Percentiles rank a stretch among this genome's conserved stretches.
Evolutionary conservation across 139 green algal genomes (phyloP).

Genomic region (Closterium sp.): DNA sequence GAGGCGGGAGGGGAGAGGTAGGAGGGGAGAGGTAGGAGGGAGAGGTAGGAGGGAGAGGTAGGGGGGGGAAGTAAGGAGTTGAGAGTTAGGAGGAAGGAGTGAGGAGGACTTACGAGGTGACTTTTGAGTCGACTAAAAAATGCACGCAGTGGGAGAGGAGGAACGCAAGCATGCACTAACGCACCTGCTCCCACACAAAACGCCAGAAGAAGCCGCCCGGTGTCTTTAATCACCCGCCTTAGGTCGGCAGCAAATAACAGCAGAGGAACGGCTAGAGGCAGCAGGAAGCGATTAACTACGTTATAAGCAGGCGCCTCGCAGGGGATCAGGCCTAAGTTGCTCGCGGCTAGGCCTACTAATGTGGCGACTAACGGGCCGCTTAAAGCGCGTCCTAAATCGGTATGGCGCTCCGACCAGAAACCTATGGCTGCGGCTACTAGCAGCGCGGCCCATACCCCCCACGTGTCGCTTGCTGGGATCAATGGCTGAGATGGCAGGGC

Average conservation of each 20-base stretch:
- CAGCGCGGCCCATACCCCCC: constrained; percentile 45
- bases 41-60: too few species aligned
- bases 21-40: too few species aligned
- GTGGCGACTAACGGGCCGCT: constrained; percentile 78
- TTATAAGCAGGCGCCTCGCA: constrained; percentile 48
- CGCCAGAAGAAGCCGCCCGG: constrained; percentile 69
- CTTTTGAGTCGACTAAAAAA: too few species aligned
- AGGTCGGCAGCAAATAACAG: constrained; percentile 84
- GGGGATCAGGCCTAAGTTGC: constrained; percentile 71
- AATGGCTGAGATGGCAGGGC: constrained; percentile 16
- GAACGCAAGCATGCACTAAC: not conserved
- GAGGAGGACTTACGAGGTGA: too few species aligned
- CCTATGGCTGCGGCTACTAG: constrained; percentile 22
- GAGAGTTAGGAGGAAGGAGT: too few species aligned
- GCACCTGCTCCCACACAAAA: constrained; percentile 60
- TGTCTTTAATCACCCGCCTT: constrained; percentile 68
- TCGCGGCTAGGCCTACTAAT: constrained; percentile 69
- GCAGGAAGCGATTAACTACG: constrained; percentile 76
- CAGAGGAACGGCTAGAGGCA: constrained; percentile 88
- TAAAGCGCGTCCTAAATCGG: constrained; percentile 36
- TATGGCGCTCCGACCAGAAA: constrained; percentile 33
- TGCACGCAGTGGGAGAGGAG: too few species aligned
- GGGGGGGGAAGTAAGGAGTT: too few species aligned
- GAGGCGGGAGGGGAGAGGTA: not conserved
- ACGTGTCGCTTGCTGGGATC: constrained; percentile 38